These are phyloP conservation scores for Barnettozyma pratensis DNA, from an alignment of 805 yeast species.

Conservation along the genomic window DNA sequence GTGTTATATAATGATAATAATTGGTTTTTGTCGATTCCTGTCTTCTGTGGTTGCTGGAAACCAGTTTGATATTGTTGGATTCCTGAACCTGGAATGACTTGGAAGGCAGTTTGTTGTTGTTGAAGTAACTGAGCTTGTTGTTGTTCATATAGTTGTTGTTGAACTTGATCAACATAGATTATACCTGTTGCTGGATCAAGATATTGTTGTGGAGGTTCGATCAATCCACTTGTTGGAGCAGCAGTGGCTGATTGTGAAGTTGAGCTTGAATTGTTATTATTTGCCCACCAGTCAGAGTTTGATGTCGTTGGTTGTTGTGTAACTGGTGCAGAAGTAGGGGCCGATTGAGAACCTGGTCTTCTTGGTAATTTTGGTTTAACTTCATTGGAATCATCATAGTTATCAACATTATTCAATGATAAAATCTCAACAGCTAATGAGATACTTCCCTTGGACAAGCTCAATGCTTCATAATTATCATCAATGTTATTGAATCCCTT, in stretches of 20 bases:
- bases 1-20: slow-evolving; percentile 30
- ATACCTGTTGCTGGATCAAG: slow-evolving; percentile 70
- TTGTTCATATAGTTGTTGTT: slow-evolving; percentile 36
- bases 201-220: slow-evolving; percentile 57
- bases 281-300: slow-evolving; percentile 19
- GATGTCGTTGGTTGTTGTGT: slow-evolving; percentile 7
- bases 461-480: slow-evolving; percentile 57
- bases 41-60: slow-evolving; percentile 8
- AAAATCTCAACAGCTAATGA: slow-evolving; percentile 55
- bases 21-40: slow-evolving; percentile 18
- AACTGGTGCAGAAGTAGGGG: slow-evolving; percentile 2
- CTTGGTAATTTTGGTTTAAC: slow-evolving; percentile 45
- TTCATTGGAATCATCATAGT: slow-evolving; percentile 33
- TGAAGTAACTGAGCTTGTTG: slow-evolving; percentile 18
- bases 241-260: slow-evolving; percentile 28
- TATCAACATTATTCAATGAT: slow-evolving; percentile 33
- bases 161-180: slow-evolving; percentile 62
- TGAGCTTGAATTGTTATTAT: slow-evolving; percentile 14
- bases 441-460: slow-evolving; percentile 53
- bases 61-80: slow-evolving; percentile 1
- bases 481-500: slow-evolving; percentile 58
- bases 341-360: slow-evolving; percentile 21
- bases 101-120: slow-evolving; percentile 5
- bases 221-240: slow-evolving; percentile 26
- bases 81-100: slow-evolving; percentile 7